Conservation (phyloP, 495 filamentous ascomycete genomes). For the Tuber magnatum region DNA sequence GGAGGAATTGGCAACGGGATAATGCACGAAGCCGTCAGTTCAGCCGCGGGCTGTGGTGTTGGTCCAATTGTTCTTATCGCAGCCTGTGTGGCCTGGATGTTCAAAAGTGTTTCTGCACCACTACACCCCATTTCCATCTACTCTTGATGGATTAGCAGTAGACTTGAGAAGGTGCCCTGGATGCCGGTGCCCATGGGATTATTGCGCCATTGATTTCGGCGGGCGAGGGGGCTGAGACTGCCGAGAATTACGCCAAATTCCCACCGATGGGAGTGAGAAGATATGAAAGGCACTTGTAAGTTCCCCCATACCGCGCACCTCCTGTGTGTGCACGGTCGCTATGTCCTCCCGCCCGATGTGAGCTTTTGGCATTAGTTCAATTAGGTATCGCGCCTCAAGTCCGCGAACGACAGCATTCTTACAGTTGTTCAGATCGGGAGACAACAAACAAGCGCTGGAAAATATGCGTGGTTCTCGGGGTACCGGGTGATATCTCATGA, state of each 20-base stretch:
- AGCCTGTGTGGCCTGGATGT: slow-evolving; percentile 62
- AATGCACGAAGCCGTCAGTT: slow-evolving; percentile 78
- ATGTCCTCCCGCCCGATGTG: slow-evolving; percentile 47
- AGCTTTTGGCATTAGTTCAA: slow-evolving; percentile 50
- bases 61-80: slow-evolving; percentile 62
- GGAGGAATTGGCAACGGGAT: slow-evolving; percentile 70
- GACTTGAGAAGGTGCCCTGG: slow-evolving; percentile 52
- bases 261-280: slow-evolving; percentile 59
- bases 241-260: slow-evolving; percentile 59
- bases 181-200: slow-evolving; percentile 63
- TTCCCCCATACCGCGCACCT: neutral
- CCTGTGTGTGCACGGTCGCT: neutral
- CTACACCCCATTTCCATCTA: slow-evolving; percentile 9
- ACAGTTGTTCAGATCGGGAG: slow-evolving; percentile 79
- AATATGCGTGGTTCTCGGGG: slow-evolving; percentile 40
- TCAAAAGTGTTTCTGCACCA: slow-evolving; percentile 51
- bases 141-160: neutral
- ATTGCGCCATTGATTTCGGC: slow-evolving; percentile 61
- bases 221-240: slow-evolving; percentile 53
- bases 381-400: slow-evolving; percentile 65
- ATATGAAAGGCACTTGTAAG: slow-evolving; percentile 57
- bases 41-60: slow-evolving; percentile 59
- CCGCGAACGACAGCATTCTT: slow-evolving; percentile 64
- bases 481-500: neutral
- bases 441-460: slow-evolving; percentile 64